Base-by-base conservation (phyloP, 2,329 filamentous ascomycete species). In the Furcasterigmium sp. region DNA sequence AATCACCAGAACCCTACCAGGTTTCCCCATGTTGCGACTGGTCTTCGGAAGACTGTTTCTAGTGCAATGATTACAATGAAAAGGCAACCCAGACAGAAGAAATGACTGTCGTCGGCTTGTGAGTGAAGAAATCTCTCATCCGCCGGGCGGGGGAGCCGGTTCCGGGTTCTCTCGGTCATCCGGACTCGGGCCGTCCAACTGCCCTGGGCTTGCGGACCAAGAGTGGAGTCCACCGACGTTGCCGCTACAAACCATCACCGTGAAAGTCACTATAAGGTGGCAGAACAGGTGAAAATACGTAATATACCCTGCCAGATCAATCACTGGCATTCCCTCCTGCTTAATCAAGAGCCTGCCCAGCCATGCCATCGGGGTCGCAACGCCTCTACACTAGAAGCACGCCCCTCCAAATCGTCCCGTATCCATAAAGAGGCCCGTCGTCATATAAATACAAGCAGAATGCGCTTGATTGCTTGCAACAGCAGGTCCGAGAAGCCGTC, bases 1-100 rank as follows among this genome's bases (percentile, higher is more conserved):
- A 55, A 95, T 86, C 15, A 93, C 80, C 44, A 95, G 70, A 37
- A 95, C 82, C 46, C 82, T 67, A 47, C 64, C 65, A 14, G 30
- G 29, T 23, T 59, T 52, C 2, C 53, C 52, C 69, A 72, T 73
- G 28, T 18, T 40, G 28, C 26, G 9, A 18, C 9, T n/a, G 23
- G 14, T 14, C n/a, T 18, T 8, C 18, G 10, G 8, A 30, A 28
- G 28, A 14, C 14, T n/a, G 29, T 5, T 6, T 4, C 9, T 32
- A 13, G 5, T 35, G n/a, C 10, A 9, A 35, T n/a, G 11, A 35
- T 32, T 8, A 15, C 8, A 32, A 32, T n/a, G 15, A 36, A 15
- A 8, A 10, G 23, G 7, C 19, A 17, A 37, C 11, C 7, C 19
- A 6, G 35, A 37, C 5, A 13, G 10, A 14, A 9, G 32, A 17